Evolutionary conservation across 1,139 yeast genomes (phyloP).

Genomic region (Trichomonascaceae sp.): DNA sequence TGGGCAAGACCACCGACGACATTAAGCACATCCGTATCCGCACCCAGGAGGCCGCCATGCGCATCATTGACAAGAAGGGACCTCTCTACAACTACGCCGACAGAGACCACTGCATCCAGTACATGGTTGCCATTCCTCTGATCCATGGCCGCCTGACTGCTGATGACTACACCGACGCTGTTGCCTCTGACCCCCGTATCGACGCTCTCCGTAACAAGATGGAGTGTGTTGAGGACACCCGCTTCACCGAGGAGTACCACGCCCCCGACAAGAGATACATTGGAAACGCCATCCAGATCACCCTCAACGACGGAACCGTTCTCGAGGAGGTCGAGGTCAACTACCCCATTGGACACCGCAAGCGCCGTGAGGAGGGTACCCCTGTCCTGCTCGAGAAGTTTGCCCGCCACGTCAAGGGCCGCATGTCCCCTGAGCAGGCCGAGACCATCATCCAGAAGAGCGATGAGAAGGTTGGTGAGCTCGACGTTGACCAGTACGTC

Average conservation of each 20-base stretch:
- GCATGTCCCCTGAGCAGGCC: conserved; percentile 30
- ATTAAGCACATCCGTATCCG: conserved; percentile 36
- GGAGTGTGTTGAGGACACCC: conserved; percentile 38
- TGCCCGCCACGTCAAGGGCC: conserved; percentile 35
- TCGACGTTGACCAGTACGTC: conserved; percentile 38
- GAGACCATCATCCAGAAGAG: conserved; percentile 27
- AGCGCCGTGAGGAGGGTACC: conserved; percentile 45
- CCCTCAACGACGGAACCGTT: conserved; percentile 40
- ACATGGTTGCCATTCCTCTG: conserved; percentile 46
- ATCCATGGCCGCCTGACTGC: conserved; percentile 43
- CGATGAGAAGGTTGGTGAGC: conserved; percentile 26
- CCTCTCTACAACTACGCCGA: conserved; percentile 50
- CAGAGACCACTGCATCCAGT: conserved; percentile 50
- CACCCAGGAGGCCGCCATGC: conserved; percentile 48
- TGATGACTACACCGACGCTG: conserved; percentile 39
- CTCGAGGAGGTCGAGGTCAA: conserved; percentile 41
- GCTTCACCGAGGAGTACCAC: conserved; percentile 39
- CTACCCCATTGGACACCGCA: conserved; percentile 46
- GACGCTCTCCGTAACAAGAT: conserved; percentile 41
- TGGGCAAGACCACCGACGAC: conserved; percentile 35
- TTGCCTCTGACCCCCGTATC: conserved; percentile 39
- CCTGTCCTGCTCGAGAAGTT: conserved; percentile 40
- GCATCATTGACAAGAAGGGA: conserved; percentile 45
- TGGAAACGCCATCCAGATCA: conserved; percentile 39
- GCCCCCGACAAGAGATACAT: conserved; percentile 44